Evolutionary conservation across 1,139 yeast species (phyloP), one percentile per base, ranked within the genome.

Genomic region (Suhomyces atakaporum): DNA sequence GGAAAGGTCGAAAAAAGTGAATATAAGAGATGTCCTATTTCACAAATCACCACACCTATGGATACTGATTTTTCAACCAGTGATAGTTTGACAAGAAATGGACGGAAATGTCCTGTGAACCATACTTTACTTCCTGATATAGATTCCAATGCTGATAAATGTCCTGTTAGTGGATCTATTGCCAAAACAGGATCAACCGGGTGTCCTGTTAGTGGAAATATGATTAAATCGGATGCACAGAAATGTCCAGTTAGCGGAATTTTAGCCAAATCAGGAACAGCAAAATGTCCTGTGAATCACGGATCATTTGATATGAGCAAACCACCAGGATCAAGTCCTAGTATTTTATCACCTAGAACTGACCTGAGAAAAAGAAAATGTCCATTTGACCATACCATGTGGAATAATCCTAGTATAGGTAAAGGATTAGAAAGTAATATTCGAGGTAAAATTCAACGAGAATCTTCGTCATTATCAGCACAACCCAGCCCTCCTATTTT

Each of bases 361-460:
- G 33, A 35, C 9, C 34, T 31, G 32, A 43, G 33, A 19, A 48
- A 51, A 34, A 47, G 63, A 12, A 61, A 59, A 39, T 65, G 69
- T 46, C 70, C 71, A 5, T 58, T 63, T 44, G 64, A 61, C 39
- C 69, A 64, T 42, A 47, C 53, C 3, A 36, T 53, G 3, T 39
- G 54, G 37, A 39, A 38, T 14, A 48, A 43, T 23, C 39, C 48
- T 7, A 37, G 49, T 9, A 36, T 42, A 12, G 46, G 55, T 5
- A 47, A 44, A 18, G 53, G 53, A 2, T 45, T 55, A n/a, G 66
- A 62, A 33, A 62, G 66, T 34, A 56, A 61, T 37, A 44, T 61
- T n/a, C 32, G 59, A 27, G 58, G 54, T 9, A 47, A 33, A 23
- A 7, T 31, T 2, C 29, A 21, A 9, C 22, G 20, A 12, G 38